A percentile compares a stretch with the other conserved stretches of the same genome.
Conservation (phyloP, 495 filamentous ascomycete genomes). For the Penicillium chermesinum region DNA sequence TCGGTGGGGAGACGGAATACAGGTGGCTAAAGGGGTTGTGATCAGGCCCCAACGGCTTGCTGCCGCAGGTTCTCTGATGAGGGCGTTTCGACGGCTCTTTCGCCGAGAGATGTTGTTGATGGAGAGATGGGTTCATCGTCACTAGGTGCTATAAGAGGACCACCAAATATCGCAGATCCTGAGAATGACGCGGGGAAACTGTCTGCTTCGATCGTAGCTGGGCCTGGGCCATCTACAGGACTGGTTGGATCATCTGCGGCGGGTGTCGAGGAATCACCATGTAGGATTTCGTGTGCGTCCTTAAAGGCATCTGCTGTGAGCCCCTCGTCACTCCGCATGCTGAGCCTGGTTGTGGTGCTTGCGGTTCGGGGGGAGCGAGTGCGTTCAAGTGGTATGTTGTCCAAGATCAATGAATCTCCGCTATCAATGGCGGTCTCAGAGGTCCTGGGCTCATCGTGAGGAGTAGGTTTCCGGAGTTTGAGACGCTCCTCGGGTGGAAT, state of each 20-base stretch:
- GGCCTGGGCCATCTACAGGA: not conserved
- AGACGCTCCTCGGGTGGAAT: conserved; percentile 75
- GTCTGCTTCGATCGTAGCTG: not conserved
- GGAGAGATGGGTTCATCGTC: conserved; percentile 13
- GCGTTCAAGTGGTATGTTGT: conserved; percentile 19
- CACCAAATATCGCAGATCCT: conserved; percentile 4
- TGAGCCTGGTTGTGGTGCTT: conserved; percentile 37
- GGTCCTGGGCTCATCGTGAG: conserved; percentile 39
- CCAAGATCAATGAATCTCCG: conserved; percentile 28
- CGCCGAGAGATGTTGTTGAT: conserved; percentile 17
- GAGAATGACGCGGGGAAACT: conserved; percentile 7
- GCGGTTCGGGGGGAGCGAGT: conserved; percentile 34
- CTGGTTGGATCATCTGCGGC: too few species aligned
- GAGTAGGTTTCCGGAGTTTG: conserved; percentile 49
- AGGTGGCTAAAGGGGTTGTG: not conserved
- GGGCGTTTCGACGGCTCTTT: conserved; percentile 16
- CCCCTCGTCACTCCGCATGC: conserved; percentile 25
- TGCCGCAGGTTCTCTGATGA: conserved; percentile 26
- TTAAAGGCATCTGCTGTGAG: conserved; percentile 15
- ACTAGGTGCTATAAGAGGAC: conserved; percentile 12
- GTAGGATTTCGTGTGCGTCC: conserved; percentile 19
- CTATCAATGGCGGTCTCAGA: conserved; percentile 36
- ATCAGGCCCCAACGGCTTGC: conserved; percentile 30
- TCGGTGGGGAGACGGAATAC: conserved; percentile 2
- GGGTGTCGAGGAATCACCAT: too few species aligned